A percentile compares a stretch with the other conserved stretches of the same genome.
Evolutionary conservation across 495 filamentous ascomycete genomes (phyloP).

Genomic region (Podospora tetraspora): DNA sequence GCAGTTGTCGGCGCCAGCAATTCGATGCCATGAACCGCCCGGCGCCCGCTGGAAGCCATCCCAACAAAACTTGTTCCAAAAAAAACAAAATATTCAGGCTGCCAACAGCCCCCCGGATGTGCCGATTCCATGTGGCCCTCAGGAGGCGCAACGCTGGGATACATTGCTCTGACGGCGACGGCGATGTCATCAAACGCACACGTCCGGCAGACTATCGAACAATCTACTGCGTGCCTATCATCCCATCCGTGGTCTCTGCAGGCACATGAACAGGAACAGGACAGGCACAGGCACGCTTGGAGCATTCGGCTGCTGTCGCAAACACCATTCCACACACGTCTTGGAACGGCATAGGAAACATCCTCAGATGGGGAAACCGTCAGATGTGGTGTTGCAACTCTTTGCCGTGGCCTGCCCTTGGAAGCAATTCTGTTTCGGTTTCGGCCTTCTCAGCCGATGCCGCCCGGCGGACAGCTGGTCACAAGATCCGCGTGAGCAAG

Average conservation of each 20-base stretch:
- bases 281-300: not conserved
- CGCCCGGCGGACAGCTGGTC: conserved; percentile 10
- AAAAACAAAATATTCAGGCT: not conserved
- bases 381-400: not conserved
- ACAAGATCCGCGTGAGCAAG: not conserved
- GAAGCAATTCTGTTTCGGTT: conserved; percentile 10
- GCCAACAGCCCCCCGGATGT: not conserved
- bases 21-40: not conserved
- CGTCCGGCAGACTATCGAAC: conserved; percentile 1
- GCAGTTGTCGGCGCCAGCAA: conserved; percentile 3
- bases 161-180: conserved; percentile 1
- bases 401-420: not conserved
- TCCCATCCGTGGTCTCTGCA: not conserved
- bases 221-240: not conserved
- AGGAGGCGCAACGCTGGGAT: conserved; percentile 1
- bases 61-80: conserved; percentile 2
- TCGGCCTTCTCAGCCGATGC: conserved; percentile 26
- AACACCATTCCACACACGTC: not conserved
- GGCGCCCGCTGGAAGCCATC: not conserved
- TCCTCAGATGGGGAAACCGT: not conserved
- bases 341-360: conserved; percentile 11
- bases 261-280: not conserved
- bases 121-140: not conserved
- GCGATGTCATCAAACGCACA: not conserved
- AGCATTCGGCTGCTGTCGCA: not conserved